Base-by-base conservation (phyloP, 345 rosid genomes). In the Trapa bicornis region DNA sequence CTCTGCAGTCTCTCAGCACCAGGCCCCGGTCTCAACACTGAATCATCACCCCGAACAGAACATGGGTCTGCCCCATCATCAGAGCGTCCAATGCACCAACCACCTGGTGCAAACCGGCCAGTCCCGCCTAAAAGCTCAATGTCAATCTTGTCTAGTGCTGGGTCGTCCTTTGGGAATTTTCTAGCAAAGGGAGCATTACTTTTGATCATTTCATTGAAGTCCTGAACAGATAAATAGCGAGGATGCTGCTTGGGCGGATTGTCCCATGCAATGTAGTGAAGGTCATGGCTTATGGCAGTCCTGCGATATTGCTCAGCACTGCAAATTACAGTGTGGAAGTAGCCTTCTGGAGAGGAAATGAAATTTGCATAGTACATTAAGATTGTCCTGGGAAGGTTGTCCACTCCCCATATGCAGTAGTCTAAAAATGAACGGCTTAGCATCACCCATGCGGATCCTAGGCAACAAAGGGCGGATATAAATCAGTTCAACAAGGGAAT, bases 181-280 rank as follows among this genome's bases (percentile, higher is more conserved):
- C 98, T 85, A 3, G 98, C 94, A 72, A 89, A 92, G 12, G 98
- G 92, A 10, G 96, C 92, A 16, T 82, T 87, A 76, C 92, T 92
- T 65, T 82, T 75, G 36, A 89, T 86, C 94, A 92, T 92, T 67
- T 83, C 86, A 52, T 84, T 87, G 6, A 87, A 89, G 75, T 89
- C 96, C 68, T 87, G 83, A 61, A 68, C 29, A 12, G 94, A 75
- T 71, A 92, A 78, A 38, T 85, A 80, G 47, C 79, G 75, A 0
- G 98, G 91, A 66, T 92, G 98, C 79, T 92, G 98, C 85, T 89
- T 89, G 2, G 98, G 98, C 65, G 98, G 98, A 73, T 13, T 87
- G 78, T 92, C 96, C 98, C 98, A 92, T 16, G 96, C 96, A 76
- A 92, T 92, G 83, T 82, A 92, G 81, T 92, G 98, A 32, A 92